phyloP scores from a whole-genome alignment of 345 rosid species.

The Eucalyptus sp. region DNA sequence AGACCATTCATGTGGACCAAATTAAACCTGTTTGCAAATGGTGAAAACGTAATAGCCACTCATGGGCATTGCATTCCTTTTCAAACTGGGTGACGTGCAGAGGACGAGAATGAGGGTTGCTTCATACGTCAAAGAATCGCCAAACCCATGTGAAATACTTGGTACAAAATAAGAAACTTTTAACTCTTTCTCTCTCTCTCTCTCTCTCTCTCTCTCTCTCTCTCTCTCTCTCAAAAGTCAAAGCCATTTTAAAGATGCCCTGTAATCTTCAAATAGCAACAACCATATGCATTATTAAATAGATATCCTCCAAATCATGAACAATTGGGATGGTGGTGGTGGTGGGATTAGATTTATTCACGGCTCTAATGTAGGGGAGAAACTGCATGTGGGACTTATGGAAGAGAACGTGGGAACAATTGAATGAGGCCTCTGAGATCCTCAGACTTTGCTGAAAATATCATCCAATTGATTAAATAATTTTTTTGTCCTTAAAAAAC shows the following conservation, averaged over 20 bases:
- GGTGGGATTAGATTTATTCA: slow-evolving; percentile 3
- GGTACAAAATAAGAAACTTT: neutral
- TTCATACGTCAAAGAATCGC: neutral
- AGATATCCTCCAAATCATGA: neutral
- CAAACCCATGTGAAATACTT: neutral
- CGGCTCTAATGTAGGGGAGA: slow-evolving; percentile 22
- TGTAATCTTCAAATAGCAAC: neutral
- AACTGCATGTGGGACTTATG: slow-evolving; percentile 26
- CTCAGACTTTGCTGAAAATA: neutral
- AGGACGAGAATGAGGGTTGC: neutral
- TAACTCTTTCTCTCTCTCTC: neutral
- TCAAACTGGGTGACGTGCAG: neutral
- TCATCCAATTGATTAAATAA: neutral
- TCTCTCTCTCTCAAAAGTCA: neutral
- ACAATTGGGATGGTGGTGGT: neutral
- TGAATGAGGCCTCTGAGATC: slow-evolving; percentile 15
- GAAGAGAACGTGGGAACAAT: slow-evolving; percentile 49
- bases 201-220: neutral
- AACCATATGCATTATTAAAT: neutral
- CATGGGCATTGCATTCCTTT: neutral
- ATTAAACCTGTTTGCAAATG: neutral
- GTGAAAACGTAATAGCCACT: neutral
- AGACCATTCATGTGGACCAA: neutral
- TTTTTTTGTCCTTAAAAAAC: neutral
- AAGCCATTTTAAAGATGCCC: neutral